A percentile compares a stretch with the other conserved stretches of the same genome.
Evolutionary conservation across 768 basidiomycete genomes (phyloP).

Genomic region (Mycena leptocephala): DNA sequence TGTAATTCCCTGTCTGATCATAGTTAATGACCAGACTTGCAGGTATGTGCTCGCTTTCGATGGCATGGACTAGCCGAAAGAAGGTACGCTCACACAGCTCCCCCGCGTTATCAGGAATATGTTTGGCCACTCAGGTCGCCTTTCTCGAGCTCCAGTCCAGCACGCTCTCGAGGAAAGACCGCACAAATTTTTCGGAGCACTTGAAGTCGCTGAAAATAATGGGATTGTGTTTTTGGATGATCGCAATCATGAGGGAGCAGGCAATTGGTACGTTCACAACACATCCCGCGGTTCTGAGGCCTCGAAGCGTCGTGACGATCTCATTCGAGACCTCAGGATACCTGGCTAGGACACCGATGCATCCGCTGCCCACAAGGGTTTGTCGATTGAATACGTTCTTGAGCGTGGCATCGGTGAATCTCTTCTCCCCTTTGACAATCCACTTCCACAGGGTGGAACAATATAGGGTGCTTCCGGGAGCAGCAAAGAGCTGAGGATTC

Average conservation of each 20-base stretch:
- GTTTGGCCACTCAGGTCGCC: background rate
- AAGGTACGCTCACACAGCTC: background rate
- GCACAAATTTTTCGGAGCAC: background rate
- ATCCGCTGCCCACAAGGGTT: background rate
- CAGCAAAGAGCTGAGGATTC: background rate
- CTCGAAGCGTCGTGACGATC: background rate
- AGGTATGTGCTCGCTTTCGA: background rate
- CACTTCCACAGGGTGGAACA: background rate
- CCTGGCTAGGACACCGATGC: background rate
- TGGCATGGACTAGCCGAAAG: background rate
- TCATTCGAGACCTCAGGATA: background rate
- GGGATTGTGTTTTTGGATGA: background rate
- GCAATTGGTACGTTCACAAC: background rate
- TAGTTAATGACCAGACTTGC: background rate
- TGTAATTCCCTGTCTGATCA: background rate
- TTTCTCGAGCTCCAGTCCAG: background rate
- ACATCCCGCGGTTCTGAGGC: background rate
- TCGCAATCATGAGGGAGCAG: background rate
- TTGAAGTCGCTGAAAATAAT: background rate
- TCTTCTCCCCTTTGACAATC: background rate
- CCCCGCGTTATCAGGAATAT: background rate
- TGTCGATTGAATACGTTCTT: background rate
- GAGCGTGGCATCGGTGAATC: background rate
- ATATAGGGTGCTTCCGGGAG: background rate
- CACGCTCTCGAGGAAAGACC: background rate